A percentile compares a stretch with the other conserved stretches of the same genome.
phyloP scores from a whole-genome alignment of 257 asterid species.

The Gentiana straminea region DNA sequence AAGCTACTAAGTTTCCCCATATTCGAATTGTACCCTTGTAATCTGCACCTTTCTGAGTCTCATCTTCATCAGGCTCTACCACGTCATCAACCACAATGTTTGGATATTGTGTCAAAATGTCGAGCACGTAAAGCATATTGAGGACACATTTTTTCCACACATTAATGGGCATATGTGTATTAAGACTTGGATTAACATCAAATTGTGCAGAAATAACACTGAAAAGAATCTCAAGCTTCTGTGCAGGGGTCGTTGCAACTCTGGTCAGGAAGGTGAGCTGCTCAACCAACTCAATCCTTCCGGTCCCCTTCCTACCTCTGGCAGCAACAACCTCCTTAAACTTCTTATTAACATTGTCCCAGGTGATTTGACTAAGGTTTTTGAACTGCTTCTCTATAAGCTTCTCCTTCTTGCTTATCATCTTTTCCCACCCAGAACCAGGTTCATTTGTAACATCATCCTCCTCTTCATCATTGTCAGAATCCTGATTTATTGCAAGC shows the following conservation, averaged over 20 bases:
- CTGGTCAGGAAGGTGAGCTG: conserved; percentile 88
- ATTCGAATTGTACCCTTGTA: conserved; percentile 55
- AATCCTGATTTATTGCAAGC: conserved; percentile 22
- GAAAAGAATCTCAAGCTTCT: conserved; percentile 89
- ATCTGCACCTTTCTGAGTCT: conserved; percentile 82
- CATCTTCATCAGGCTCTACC: conserved; percentile 89
- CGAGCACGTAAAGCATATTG: conserved; percentile 62
- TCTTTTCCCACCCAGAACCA: conserved; percentile 68
- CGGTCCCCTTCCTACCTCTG: conserved; percentile 93
- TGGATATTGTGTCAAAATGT: conserved; percentile 62
- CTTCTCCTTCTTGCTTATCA: conserved; percentile 84
- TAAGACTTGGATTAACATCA: conserved; percentile 76
- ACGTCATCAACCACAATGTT: conserved; percentile 88
- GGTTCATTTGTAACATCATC: conserved; percentile 13
- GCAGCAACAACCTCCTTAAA: conserved; percentile 85
- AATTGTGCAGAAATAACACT: conserved; percentile 87
- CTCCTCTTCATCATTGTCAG: conserved; percentile 34
- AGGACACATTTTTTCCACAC: conserved; percentile 92
- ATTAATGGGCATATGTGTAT: conserved; percentile 91
- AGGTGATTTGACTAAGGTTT: conserved; percentile 82
- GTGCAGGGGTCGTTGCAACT: conserved; percentile 96
- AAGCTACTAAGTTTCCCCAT: conserved; percentile 95
- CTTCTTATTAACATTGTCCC: conserved; percentile 90
- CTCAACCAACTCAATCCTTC: conserved; percentile 81
- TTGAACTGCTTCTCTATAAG: conserved; percentile 81